phyloP scores from a whole-genome alignment of 805 yeast species.

The Zygoascus biomembranicola region DNA sequence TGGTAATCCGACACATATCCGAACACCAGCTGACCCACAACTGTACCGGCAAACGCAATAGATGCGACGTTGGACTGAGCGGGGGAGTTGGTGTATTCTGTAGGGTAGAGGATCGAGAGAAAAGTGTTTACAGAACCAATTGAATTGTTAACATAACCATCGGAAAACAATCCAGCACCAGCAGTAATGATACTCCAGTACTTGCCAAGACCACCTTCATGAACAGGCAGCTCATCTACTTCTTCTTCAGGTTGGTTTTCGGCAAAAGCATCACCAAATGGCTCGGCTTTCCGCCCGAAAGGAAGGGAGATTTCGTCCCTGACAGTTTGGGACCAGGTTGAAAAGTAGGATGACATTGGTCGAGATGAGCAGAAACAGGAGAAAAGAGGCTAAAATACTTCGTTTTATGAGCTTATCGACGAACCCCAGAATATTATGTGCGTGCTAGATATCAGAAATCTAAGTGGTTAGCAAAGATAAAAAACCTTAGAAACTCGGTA shows the following conservation, averaged over 20 bases:
- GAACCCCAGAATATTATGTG: not conserved
- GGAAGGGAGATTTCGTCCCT: conserved; percentile 5
- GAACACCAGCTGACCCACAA: conserved; percentile 73
- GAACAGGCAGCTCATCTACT: not conserved
- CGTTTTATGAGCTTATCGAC: not conserved
- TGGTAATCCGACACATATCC: conserved; percentile 75
- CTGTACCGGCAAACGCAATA: conserved; percentile 88
- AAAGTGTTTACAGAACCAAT: conserved; percentile 71
- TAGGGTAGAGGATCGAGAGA: conserved; percentile 57
- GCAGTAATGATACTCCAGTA: conserved; percentile 70
- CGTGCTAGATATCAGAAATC: not conserved
- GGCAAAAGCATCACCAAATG: not conserved
- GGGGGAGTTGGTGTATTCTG: conserved; percentile 47
- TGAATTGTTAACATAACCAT: conserved; percentile 85
- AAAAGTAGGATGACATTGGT: not conserved
- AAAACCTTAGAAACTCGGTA: not conserved
- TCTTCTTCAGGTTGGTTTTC: not conserved
- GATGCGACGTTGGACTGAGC: conserved; percentile 79
- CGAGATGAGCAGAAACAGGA: not conserved
- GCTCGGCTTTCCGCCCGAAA: not conserved
- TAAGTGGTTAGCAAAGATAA: not conserved
- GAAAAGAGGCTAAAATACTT: not conserved
- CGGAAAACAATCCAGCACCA: conserved; percentile 90
- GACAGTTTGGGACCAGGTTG: conserved; percentile 3
- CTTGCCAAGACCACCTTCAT: conserved; percentile 20